A percentile compares a stretch with the other conserved stretches of the same genome.
Conservation (phyloP, 1,284 basidiomycete species). For the Xerocomus amazonicus region DNA sequence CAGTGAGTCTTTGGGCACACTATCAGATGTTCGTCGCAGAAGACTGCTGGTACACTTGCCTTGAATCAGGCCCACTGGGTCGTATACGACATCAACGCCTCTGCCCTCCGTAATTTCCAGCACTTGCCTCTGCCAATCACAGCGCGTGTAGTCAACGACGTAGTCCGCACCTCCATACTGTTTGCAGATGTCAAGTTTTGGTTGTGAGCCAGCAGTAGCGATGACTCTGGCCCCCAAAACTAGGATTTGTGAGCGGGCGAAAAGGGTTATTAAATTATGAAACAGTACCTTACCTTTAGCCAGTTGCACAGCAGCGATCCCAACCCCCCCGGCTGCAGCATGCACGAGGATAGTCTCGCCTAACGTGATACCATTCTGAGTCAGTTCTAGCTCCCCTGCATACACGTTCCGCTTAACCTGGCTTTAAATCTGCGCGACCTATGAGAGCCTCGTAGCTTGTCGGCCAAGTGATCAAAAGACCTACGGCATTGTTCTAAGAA, state of each 20-base stretch:
- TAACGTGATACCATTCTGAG: constrained; percentile 27
- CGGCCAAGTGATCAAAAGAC: constrained; percentile 80
- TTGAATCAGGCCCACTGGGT: constrained; percentile 81
- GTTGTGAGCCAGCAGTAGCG: constrained; percentile 68
- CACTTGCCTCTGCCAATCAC: constrained; percentile 75
- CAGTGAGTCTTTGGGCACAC: constrained; percentile 49
- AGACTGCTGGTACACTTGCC: constrained; percentile 38
- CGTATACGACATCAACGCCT: constrained; percentile 87
- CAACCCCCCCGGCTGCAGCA: constrained; percentile 91
- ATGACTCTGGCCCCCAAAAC: constrained; percentile 77
- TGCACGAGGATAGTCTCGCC: constrained; percentile 88
- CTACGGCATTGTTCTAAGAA: constrained; percentile 34
- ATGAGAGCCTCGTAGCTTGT: constrained; percentile 89
- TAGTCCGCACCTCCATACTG: constrained; percentile 70
- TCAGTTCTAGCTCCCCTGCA: constrained; percentile 9
- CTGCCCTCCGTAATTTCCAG: constrained; percentile 71
- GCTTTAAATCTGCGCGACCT: constrained; percentile 74
- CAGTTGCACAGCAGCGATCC: constrained; percentile 86
- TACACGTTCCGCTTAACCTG: constrained; percentile 42
- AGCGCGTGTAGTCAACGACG: constrained; percentile 61
- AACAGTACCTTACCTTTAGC: constrained; percentile 67
- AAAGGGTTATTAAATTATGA: not conserved
- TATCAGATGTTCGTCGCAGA: not conserved
- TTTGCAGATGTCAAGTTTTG: constrained; percentile 67
- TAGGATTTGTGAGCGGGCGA: constrained; percentile 31